phyloP scores from a whole-genome alignment of 495 filamentous ascomycete species.

The Podospora appendiculata region DNA sequence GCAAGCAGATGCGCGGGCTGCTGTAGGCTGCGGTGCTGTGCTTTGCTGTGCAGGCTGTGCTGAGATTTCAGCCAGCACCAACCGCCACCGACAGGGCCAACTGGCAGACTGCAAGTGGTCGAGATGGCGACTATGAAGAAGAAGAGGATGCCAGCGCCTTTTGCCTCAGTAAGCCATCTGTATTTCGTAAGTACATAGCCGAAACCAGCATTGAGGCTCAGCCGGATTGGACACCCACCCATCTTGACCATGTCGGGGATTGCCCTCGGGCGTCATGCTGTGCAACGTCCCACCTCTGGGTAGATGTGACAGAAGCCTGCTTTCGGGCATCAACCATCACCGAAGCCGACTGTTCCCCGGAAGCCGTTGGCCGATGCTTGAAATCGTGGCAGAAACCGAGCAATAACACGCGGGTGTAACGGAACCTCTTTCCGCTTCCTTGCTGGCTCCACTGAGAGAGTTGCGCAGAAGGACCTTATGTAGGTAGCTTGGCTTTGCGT shows the following conservation, averaged over 20 bases:
- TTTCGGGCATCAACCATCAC: slow-evolving; percentile 9
- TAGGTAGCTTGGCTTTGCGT: too few species aligned
- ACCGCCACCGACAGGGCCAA: not conserved
- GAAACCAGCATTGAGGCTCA: not conserved
- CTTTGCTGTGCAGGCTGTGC: not conserved
- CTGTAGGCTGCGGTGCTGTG: not conserved
- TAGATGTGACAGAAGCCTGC: not conserved
- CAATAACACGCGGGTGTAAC: not conserved
- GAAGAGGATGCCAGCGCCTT: not conserved
- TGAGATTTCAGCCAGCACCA: not conserved
- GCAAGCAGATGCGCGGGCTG: not conserved
- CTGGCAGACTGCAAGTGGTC: not conserved
- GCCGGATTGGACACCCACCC: not conserved
- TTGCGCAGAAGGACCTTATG: not conserved
- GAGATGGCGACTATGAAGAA: not conserved
- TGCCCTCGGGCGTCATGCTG: slow-evolving; percentile 6
- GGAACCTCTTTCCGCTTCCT: not conserved
- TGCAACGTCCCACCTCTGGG: not conserved
- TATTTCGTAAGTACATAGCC: too few species aligned
- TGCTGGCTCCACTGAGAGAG: not conserved
- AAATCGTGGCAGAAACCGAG: not conserved
- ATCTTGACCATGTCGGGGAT: slow-evolving; percentile 1
- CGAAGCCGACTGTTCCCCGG: slow-evolving; percentile 1
- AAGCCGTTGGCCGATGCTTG: not conserved
- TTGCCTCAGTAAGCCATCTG: not conserved